Evolutionary conservation across 345 rosid genomes (phyloP), one percentile per base, ranked within the genome.

Genomic region (Eucalyptus sp.): DNA sequence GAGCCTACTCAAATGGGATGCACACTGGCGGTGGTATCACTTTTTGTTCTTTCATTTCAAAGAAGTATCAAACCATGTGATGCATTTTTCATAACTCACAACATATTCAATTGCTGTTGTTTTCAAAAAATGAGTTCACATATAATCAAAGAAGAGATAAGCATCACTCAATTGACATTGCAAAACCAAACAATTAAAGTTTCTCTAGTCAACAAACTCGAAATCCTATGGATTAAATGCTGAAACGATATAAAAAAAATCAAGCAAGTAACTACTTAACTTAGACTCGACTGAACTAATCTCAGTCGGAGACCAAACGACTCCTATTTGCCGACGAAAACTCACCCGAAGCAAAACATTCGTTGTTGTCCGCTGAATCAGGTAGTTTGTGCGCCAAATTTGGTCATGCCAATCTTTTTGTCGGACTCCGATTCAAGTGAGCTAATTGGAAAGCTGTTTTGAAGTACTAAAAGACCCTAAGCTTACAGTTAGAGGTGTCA

Each of bases 121-220:
- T 27, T 60, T 13, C 8, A 60, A 60, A 29, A 27, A 27, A 60
- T 29, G 68, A 13, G 15, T 27, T 60, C n/a, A 27, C 14, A 27
- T 3, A 27, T 3, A 27, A 60, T 60, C 1, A 62, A 29, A 62
- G 0, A 62, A 62, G 31, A 29, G 33, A 62, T 62, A 62, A 62
- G 33, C 8, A 62, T 13, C 33, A 29, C 4, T 62, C 68, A 62
- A 13, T 13, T 62, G 4, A 62, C 2, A 2, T 62, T 62, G 31
- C 33, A 62, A 62, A 27, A 62, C 31, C 33, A 62, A 62, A 27
- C 68, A 29, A 62, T 29, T 29, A 62, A 62, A 62, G 68, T 62
- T 62, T 29, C 33, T 0, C 0, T 0, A 29, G 16, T 29, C 33
- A 0, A 27, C 16, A 4, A 62, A 62, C 68, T 13, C 17, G 17